Conservation (phyloP, 2,329 filamentous ascomycete genomes). For the Xylariaceae sp. region DNA sequence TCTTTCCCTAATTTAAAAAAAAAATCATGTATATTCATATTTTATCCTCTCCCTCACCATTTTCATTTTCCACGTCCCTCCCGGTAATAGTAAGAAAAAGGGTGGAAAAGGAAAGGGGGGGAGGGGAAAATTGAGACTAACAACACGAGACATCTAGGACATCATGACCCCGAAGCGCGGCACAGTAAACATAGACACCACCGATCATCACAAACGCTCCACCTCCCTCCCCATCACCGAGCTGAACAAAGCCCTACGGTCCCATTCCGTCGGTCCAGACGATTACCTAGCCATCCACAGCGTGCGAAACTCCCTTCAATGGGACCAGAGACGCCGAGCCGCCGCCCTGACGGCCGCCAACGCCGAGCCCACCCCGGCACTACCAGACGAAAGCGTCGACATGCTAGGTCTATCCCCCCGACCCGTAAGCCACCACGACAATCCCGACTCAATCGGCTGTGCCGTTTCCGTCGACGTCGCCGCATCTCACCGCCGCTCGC, state of each 20-base stretch:
- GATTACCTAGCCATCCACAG: slow-evolving; percentile 50
- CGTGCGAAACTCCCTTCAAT: slow-evolving; percentile 48
- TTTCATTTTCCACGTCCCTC: not conserved
- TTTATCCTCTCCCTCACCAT: not conserved
- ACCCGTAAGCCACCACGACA: slow-evolving; percentile 50
- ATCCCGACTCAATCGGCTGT: slow-evolving; percentile 53
- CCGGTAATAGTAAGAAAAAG: not conserved
- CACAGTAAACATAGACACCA: slow-evolving; percentile 30
- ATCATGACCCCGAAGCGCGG: slow-evolving; percentile 34
- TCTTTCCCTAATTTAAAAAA: too few species aligned
- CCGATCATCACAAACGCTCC: slow-evolving; percentile 44
- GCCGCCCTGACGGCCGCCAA: slow-evolving; percentile 38
- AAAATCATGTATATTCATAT: not conserved
- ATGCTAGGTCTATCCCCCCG: slow-evolving; percentile 54
- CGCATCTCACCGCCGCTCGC: slow-evolving; percentile 48
- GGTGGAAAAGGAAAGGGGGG: not conserved
- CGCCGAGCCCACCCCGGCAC: slow-evolving; percentile 33
- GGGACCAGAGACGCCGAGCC: slow-evolving; percentile 40
- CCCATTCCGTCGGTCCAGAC: slow-evolving; percentile 54
- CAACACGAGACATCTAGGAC: slow-evolving; percentile 29
- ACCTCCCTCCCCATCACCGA: slow-evolving; percentile 56
- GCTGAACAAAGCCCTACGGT: slow-evolving; percentile 54
- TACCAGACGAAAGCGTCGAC: slow-evolving; percentile 37
- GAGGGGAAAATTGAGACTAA: not conserved
- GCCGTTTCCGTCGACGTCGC: slow-evolving; percentile 53